phyloP scores from a whole-genome alignment of 495 filamentous ascomycete species.

The Chaetomium fimeti region DNA sequence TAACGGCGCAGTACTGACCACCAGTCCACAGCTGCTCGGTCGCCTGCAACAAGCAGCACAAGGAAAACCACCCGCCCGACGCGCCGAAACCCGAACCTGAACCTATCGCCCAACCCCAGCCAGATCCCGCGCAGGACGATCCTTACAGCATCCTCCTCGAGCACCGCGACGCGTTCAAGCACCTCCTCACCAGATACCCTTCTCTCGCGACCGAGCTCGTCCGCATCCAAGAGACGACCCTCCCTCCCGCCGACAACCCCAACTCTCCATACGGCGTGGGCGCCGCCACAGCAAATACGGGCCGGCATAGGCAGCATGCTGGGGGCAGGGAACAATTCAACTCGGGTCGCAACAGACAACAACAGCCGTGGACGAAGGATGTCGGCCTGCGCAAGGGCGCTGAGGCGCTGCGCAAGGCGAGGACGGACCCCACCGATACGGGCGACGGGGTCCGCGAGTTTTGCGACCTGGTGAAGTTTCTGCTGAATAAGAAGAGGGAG shows the following conservation, averaged over 20 bases:
- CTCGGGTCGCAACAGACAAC: conserved; percentile 15
- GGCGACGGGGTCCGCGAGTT: conserved; percentile 51
- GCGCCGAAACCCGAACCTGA: conserved; percentile 16
- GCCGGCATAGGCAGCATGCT: conserved; percentile 14
- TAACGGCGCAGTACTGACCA: conserved; percentile 8
- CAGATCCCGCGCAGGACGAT: conserved; percentile 18
- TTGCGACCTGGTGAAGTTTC: conserved; percentile 42
- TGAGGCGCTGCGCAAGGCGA: conserved; percentile 36
- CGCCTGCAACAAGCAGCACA: conserved; percentile 65
- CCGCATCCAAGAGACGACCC: conserved; percentile 54
- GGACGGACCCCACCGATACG: conserved; percentile 37
- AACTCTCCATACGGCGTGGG: conserved; percentile 2
- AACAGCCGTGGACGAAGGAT: conserved; percentile 41
- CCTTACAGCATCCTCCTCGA: conserved; percentile 44
- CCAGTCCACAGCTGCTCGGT: conserved; percentile 60
- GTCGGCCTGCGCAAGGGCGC: conserved; percentile 41
- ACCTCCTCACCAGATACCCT: conserved; percentile 54
- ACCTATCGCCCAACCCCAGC: not conserved
- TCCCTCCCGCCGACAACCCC: conserved; percentile 35
- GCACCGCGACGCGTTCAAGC: conserved; percentile 46
- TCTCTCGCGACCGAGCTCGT: conserved; percentile 49
- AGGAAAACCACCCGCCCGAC: conserved; percentile 42
- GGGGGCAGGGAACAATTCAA: conserved; percentile 31
- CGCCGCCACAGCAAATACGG: conserved; percentile 1
- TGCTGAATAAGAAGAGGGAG: conserved; percentile 31